Conservation (phyloP, 2,329 filamentous ascomycete genomes). For the Microsporum canis region DNA sequence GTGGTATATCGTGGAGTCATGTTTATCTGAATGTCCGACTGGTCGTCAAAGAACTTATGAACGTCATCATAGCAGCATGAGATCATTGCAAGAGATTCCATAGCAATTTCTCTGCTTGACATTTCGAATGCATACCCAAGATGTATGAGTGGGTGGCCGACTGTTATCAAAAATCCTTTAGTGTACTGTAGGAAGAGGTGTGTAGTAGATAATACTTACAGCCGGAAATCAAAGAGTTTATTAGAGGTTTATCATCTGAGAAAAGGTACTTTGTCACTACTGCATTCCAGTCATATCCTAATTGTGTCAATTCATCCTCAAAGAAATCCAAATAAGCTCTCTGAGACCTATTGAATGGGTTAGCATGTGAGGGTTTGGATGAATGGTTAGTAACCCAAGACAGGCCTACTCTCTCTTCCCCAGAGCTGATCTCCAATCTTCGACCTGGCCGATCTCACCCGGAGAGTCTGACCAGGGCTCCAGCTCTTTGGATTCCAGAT, state of each 20-base stretch:
- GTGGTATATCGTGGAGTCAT: slow-evolving; percentile 47
- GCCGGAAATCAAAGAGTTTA: slow-evolving; percentile 68
- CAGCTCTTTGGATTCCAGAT: slow-evolving; percentile 57
- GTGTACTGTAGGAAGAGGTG: not conserved
- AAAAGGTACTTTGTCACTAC: slow-evolving; percentile 69
- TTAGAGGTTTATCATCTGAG: slow-evolving; percentile 54
- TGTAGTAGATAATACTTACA: slow-evolving; percentile 43
- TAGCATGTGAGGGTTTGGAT: not conserved
- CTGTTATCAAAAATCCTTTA: slow-evolving; percentile 32
- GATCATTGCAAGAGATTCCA: slow-evolving; percentile 70
- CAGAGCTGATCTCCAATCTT: slow-evolving; percentile 79
- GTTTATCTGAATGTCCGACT: slow-evolving; percentile 46
- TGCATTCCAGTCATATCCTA: slow-evolving; percentile 72
- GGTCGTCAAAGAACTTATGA: slow-evolving; percentile 57
- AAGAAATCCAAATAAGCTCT: slow-evolving; percentile 90
- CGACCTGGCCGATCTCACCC: slow-evolving; percentile 58
- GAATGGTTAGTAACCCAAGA: not conserved
- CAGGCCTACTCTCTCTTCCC: slow-evolving; percentile 54
- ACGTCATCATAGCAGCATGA: slow-evolving; percentile 47
- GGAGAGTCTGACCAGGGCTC: slow-evolving; percentile 78
- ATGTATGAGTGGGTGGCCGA: slow-evolving; percentile 87
- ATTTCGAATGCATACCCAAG: slow-evolving; percentile 90
- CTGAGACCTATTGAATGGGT: slow-evolving; percentile 51
- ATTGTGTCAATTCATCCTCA: slow-evolving; percentile 71
- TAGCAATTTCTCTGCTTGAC: slow-evolving; percentile 69